Base-by-base conservation (phyloP, 331 rosid genomes). In the Pyracantha coccinea region DNA sequence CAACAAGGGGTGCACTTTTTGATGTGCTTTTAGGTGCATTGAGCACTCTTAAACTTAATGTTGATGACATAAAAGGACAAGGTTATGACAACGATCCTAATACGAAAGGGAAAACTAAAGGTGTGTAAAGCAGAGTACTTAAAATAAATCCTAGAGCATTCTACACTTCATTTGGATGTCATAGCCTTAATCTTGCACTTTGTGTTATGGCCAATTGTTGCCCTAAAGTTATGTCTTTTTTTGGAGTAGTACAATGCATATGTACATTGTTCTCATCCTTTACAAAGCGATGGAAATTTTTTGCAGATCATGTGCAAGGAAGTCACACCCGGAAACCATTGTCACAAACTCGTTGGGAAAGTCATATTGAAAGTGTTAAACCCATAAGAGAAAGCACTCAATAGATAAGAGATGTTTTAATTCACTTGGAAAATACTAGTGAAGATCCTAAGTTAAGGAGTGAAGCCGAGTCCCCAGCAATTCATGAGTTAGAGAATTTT, bases 21-120 rank as follows among this genome's bases (percentile, higher is more conserved):
- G 21, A 25, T 7, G 9, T 0, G n/a, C 35, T 78, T 24, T 0
- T 58, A 52, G 20, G 38, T 68, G 63, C 28, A 60, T 27, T 68
- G 4, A 33, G 41, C 1, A 69, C 1, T 6, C n/a, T 19, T 53
- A 19, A 58, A 16, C 72, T 68, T 44, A 35, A 75, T 33, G 9
- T 74, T 59, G 29, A 57, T 74, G 45, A 79, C 44, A 28, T 77
- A 32, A 50, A 67, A 69, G 78, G 77, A n/a, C 47, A 75, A 75
- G 21, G 20, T 11, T 55, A 67, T 23, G 78, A 66, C 27, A 75
- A 75, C 5, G 21, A 17, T 7, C 8, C 35, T 23, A 75, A 20
- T 15, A 75, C 58, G 38, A 58, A 41, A 41, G 24, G 53, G 20
- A 20, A 47, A 7, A 23, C 53, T 16, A 57, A 57, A 24, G 25